A percentile compares a stretch with the other conserved stretches of the same genome.
Conservation (phyloP, 805 yeast genomes). For the Starmera pachycereana region DNA sequence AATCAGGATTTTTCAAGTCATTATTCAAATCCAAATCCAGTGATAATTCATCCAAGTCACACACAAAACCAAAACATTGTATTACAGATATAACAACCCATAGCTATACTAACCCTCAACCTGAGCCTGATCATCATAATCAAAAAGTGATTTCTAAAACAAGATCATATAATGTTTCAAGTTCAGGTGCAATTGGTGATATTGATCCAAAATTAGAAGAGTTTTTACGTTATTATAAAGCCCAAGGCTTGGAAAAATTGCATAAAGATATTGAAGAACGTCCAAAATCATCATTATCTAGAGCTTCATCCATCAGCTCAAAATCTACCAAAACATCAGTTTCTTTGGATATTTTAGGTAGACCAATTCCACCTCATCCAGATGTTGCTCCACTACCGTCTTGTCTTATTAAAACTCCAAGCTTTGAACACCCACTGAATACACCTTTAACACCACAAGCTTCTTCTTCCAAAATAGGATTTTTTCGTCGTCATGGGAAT, state of each 20-base stretch:
- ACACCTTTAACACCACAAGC: conserved; percentile 4
- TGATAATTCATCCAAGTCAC: conserved; percentile 6
- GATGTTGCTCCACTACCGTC: conserved; percentile 35
- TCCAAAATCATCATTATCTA: neutral
- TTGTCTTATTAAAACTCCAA: conserved; percentile 24
- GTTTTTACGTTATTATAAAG: conserved; percentile 31
- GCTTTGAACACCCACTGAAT: conserved; percentile 3
- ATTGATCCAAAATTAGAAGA: conserved; percentile 37
- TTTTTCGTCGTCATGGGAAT: conserved; percentile 5
- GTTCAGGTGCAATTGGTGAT: conserved; percentile 8
- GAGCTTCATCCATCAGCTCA: neutral
- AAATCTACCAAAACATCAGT: neutral
- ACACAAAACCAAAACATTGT: conserved; percentile 5
- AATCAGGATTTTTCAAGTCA: conserved; percentile 26
- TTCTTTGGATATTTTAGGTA: conserved; percentile 28
- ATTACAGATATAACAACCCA: neutral
- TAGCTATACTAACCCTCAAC: neutral
- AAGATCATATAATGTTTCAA: conserved; percentile 5
- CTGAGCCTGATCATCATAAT: neutral
- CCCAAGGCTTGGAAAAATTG: conserved; percentile 14
- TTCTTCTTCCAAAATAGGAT: conserved; percentile 4
- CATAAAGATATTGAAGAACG: conserved; percentile 9
- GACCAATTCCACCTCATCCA: conserved; percentile 45
- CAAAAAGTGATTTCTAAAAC: conserved; percentile 5
- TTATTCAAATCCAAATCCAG: conserved; percentile 20